phyloP scores from a whole-genome alignment of 2,329 filamentous ascomycete genomes.

The Fusarium sp. region DNA sequence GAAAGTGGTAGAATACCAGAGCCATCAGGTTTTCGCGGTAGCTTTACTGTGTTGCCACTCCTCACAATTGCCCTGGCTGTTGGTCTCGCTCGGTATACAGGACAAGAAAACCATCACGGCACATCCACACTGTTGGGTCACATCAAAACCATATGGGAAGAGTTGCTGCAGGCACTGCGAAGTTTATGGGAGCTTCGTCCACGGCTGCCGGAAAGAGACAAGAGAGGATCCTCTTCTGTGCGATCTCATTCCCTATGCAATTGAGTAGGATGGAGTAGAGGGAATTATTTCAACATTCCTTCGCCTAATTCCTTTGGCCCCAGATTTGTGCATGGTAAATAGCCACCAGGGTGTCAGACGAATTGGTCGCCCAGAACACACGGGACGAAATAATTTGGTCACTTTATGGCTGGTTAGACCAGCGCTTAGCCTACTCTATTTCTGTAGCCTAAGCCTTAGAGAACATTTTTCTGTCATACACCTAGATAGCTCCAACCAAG shows the following conservation, averaged over 20 bases:
- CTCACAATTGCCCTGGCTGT: neutral
- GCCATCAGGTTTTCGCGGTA: neutral
- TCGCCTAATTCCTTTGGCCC: neutral
- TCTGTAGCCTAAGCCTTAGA: too few relatives aligned
- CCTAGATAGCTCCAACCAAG: neutral
- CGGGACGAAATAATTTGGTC: too few relatives aligned
- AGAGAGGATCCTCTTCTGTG: neutral
- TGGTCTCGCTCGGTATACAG: neutral
- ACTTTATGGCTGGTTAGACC: too few relatives aligned
- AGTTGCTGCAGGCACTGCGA: accelerated
- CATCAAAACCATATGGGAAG: accelerated
- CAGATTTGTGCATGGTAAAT: neutral
- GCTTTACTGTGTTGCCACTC: neutral
- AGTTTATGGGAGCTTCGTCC: neutral
- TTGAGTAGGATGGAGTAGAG: neutral
- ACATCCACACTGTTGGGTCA: accelerated
- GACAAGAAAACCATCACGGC: accelerated
- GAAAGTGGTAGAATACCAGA: accelerated
- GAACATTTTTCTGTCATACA: too few relatives aligned
- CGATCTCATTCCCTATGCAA: neutral
- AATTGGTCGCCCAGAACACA: too few relatives aligned
- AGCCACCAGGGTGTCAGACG: too few relatives aligned
- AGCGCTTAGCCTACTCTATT: too few relatives aligned
- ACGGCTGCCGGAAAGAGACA: neutral
- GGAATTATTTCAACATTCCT: neutral